Evolutionary conservation across 108 stramenopile species (phyloP).

Genomic region (Pseudonitzschia pungens): DNA sequence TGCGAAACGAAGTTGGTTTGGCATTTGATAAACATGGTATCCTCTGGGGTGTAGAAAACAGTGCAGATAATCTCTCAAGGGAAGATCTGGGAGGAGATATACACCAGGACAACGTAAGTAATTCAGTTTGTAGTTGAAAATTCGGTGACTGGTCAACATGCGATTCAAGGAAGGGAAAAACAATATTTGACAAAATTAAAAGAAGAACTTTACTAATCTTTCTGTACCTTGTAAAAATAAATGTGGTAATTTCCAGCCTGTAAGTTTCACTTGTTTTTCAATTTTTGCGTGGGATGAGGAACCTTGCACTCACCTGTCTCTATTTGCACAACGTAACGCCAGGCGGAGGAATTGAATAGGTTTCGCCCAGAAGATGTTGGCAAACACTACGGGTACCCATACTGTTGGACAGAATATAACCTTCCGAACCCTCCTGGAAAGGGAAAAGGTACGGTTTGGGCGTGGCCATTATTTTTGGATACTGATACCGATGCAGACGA

Average conservation of each 20-base stretch:
- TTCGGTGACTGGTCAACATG: too few relatives aligned
- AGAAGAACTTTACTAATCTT: background rate
- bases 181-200: background rate
- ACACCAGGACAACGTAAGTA: constrained; percentile 61
- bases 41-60: constrained; percentile 80
- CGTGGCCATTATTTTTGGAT: constrained; percentile 56
- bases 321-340: background rate
- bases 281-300: too few relatives aligned
- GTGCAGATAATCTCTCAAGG: constrained; percentile 60
- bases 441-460: constrained; percentile 63
- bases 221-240: background rate
- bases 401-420: constrained; percentile 72
- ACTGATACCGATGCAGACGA: constrained; percentile 48
- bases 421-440: constrained; percentile 39
- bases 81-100: constrained; percentile 74
- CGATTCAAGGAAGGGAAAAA: too few relatives aligned
- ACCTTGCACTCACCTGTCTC: background rate
- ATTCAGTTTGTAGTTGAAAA: background rate
- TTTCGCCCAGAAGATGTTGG: constrained; percentile 56
- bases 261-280: background rate
- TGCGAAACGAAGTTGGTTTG: constrained; percentile 76
- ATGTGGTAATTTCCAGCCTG: background rate
- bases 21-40: constrained; percentile 65
- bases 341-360: constrained; percentile 71
- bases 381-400: constrained; percentile 70